These are phyloP conservation scores for Calocybe indica DNA, from an alignment of 768 basidiomycete species.

Conservation along the genomic window DNA sequence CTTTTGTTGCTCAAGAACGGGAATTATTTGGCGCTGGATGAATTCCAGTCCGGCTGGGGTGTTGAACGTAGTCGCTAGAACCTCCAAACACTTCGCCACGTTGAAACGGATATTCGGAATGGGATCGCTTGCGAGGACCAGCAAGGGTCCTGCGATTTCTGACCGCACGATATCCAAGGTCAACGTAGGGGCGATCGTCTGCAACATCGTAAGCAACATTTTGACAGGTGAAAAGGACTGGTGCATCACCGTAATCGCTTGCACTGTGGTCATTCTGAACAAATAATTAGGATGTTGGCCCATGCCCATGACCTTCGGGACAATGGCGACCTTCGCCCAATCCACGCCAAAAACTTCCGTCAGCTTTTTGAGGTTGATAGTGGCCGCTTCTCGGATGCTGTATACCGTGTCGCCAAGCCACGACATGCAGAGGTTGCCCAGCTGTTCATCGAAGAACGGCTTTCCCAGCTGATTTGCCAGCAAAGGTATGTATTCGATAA, in stretches of 20 bases:
- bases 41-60: conserved; percentile 70
- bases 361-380: conserved; percentile 91
- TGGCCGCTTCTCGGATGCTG: conserved; percentile 98
- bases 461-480: conserved; percentile 97
- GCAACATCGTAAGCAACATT: conserved; percentile 4
- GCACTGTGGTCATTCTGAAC: conserved; percentile 97
- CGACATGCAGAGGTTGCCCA: conserved; percentile 96
- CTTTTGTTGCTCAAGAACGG: conserved; percentile 82
- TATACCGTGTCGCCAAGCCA: conserved; percentile 99
- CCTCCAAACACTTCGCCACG: conserved; percentile 92
- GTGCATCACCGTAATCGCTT: conserved; percentile 88
- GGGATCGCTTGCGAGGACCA: conserved; percentile 79
- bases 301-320: conserved; percentile 97
- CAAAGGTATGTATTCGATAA: conserved; percentile 99
- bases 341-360: conserved; percentile 99
- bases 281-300: conserved; percentile 95
- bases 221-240: conserved; percentile 4
- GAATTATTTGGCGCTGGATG: conserved; percentile 65
- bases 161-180: conserved; percentile 77
- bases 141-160: conserved; percentile 78
- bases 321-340: conserved; percentile 91
- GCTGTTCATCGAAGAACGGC: conserved; percentile 95
- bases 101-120: conserved; percentile 99
- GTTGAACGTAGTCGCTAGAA: conserved; percentile 70
- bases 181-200: conserved; percentile 95